phyloP scores from a whole-genome alignment of 78 protist species.

The Dictyostelium firmibasis region DNA sequence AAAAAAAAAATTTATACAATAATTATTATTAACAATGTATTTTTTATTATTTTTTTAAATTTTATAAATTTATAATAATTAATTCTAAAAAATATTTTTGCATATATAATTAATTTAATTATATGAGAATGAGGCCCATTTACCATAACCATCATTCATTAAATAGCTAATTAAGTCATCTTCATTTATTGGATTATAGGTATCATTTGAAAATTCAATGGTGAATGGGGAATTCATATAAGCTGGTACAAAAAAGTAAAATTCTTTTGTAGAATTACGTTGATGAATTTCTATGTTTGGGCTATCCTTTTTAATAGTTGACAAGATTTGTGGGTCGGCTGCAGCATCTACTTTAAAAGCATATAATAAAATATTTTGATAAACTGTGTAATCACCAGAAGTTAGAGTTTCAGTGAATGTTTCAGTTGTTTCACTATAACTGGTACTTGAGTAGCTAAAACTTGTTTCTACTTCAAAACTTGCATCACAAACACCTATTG shows the following conservation, averaged over 20 bases:
- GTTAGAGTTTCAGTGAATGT: neutral
- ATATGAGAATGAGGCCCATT: neutral
- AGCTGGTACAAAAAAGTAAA: slow-evolving; percentile 7
- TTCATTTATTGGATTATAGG: neutral
- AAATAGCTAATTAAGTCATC: slow-evolving; percentile 1
- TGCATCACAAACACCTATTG: slow-evolving; percentile 11
- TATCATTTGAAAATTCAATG: neutral
- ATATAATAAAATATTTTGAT: slow-evolving; percentile 7
- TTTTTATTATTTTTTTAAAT: too few species aligned
- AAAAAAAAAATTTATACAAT: too few species aligned
- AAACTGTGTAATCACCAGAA: neutral
- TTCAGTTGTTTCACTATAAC: neutral
- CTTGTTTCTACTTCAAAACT: neutral
- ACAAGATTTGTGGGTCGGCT: neutral
- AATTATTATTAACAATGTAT: too few species aligned
- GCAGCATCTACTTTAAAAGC: neutral
- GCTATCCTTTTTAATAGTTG: neutral
- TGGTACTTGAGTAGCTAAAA: neutral
- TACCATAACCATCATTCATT: neutral
- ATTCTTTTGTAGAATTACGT: neutral
- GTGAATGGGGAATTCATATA: slow-evolving; percentile 2
- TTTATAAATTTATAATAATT: too few species aligned
- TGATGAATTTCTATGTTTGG: neutral
- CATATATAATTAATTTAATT: neutral
- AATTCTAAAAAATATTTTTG: too few species aligned